Conservation (phyloP, 768 basidiomycete genomes). For the Suillus subluteus region DNA sequence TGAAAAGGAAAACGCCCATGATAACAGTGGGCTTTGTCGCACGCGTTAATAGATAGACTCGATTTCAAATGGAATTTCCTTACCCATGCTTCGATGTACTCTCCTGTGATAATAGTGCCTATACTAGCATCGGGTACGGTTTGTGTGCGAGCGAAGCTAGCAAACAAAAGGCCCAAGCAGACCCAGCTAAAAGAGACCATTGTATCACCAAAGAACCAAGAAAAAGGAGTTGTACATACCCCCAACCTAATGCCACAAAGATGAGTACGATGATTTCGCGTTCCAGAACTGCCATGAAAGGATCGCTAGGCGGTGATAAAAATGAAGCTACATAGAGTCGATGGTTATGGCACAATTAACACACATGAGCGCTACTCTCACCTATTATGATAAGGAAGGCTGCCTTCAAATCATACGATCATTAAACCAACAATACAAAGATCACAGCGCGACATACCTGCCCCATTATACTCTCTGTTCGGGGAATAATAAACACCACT, state of each 20-base stretch:
- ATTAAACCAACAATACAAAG: not conserved
- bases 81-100: slow-evolving; percentile 58
- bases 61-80: slow-evolving; percentile 11
- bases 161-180: slow-evolving; percentile 66
- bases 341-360: not conserved
- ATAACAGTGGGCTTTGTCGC: slow-evolving; percentile 56
- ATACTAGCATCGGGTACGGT: slow-evolving; percentile 43
- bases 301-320: slow-evolving; percentile 68
- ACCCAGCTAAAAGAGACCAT: slow-evolving; percentile 52
- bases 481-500: slow-evolving; percentile 61
- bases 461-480: slow-evolving; percentile 53
- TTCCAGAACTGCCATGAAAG: slow-evolving; percentile 70
- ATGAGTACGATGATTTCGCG: slow-evolving; percentile 59
- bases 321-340: slow-evolving; percentile 50
- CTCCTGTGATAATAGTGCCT: slow-evolving; percentile 47
- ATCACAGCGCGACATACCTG: slow-evolving; percentile 42
- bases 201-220: not conserved
- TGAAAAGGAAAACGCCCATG: slow-evolving; percentile 62
- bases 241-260: slow-evolving; percentile 58
- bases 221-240: slow-evolving; percentile 44
- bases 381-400: slow-evolving; percentile 68
- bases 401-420: slow-evolving; percentile 43
- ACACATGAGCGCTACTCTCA: slow-evolving; percentile 24
- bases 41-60: not conserved
- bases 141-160: slow-evolving; percentile 55